Conservation (phyloP, 208 protist species). For the Trypanosoma brucei region DNA sequence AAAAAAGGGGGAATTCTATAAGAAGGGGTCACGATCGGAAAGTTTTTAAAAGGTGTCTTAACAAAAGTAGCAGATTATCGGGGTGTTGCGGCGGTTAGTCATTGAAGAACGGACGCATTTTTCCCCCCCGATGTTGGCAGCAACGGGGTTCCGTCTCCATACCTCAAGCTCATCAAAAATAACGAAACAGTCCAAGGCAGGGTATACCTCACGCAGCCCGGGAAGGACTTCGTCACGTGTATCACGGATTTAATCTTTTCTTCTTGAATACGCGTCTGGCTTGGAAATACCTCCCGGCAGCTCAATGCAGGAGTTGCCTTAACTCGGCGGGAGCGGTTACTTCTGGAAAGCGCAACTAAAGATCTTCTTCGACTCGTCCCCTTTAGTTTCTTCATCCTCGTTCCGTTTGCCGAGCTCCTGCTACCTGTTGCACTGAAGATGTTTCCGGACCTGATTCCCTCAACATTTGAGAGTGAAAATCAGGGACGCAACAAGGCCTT, state of each 20-base stretch:
- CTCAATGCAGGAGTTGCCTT: constrained; percentile 81
- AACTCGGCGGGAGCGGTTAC: constrained; percentile 78
- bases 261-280: constrained; percentile 84
- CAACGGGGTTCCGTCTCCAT: constrained; percentile 13
- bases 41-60: no score
- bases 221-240: constrained; percentile 77
- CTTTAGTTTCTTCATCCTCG: constrained; percentile 95
- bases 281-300: constrained; percentile 82
- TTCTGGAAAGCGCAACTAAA: constrained; percentile 90
- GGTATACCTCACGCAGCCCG: constrained; percentile 36
- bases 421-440: constrained; percentile 94
- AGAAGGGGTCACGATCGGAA: no score
- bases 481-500: constrained; percentile 83
- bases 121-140: constrained; percentile 16
- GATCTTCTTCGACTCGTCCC: constrained; percentile 95
- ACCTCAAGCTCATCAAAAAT: constrained; percentile 9
- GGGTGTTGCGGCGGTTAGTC: neutral
- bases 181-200: constrained; percentile 9
- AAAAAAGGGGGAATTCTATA: no score
- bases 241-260: constrained; percentile 88
- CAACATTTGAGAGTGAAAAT: constrained; percentile 91
- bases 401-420: constrained; percentile 95
- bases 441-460: constrained; percentile 96
- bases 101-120: neutral
- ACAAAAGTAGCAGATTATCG: no score